Evolutionary conservation across 2,329 filamentous ascomycete genomes (phyloP).

Genomic region (Chrysoporthe deuterocubensis): DNA sequence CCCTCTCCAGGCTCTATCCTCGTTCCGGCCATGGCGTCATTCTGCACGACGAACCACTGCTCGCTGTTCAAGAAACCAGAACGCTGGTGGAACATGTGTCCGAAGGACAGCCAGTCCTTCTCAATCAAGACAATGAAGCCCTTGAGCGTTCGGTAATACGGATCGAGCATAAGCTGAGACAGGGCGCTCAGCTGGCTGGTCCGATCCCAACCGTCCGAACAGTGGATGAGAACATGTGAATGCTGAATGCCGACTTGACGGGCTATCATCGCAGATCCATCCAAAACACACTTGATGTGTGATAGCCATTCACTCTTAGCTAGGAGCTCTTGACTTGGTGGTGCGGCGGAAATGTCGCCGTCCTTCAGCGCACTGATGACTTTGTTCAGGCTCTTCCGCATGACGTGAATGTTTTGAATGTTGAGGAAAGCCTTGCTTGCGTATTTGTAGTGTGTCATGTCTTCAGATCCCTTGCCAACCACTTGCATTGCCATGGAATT

Average conservation of each 20-base stretch:
- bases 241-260: slow-evolving; percentile 88
- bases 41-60: slow-evolving; percentile 91
- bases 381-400: slow-evolving; percentile 87
- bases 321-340: slow-evolving; percentile 80
- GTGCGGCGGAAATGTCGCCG: slow-evolving; percentile 81
- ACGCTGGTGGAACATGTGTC: slow-evolving; percentile 96
- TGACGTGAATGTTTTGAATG: slow-evolving; percentile 98
- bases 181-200: slow-evolving; percentile 93
- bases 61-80: slow-evolving; percentile 86
- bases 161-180: slow-evolving; percentile 91
- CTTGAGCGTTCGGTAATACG: slow-evolving; percentile 91
- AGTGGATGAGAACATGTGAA: slow-evolving; percentile 95
- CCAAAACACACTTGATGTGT: slow-evolving; percentile 82
- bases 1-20: slow-evolving; percentile 65
- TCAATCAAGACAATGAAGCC: slow-evolving; percentile 94
- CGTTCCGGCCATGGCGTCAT: slow-evolving; percentile 72
- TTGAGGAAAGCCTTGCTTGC: slow-evolving; percentile 90
- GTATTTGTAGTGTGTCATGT: slow-evolving; percentile 96
- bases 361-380: slow-evolving; percentile 92
- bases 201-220: slow-evolving; percentile 97
- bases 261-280: slow-evolving; percentile 83
- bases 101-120: slow-evolving; percentile 97
- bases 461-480: slow-evolving; percentile 90
- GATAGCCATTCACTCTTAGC: slow-evolving; percentile 88
- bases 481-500: slow-evolving; percentile 96